Base-by-base conservation (phyloP, 345 rosid species). In the Euphorbia peplus region DNA sequence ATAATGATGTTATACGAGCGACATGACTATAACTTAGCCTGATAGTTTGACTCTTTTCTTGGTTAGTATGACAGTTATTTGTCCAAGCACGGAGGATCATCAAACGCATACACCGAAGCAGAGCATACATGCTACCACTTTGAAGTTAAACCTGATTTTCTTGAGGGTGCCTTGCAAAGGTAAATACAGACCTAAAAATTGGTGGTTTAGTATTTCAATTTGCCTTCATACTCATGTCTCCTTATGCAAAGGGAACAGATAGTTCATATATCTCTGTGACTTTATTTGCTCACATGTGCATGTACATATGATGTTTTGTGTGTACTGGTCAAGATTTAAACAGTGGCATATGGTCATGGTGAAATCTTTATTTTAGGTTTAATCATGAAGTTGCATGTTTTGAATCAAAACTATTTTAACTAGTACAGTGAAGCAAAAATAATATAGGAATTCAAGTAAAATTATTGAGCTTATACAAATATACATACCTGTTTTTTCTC, bases 111-210 rank as follows among this genome's bases (percentile, higher is more conserved):
- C 81, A 95, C 99, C 0, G 98, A 95, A 72, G 78, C 86, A 67
- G 99, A 95, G 82, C 91, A 87, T 75, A 90, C 98, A 44, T 95
- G 99, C 83, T 95, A 91, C 77, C 95, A 95, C 84, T 95, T 95
- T 76, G 99, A 95, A 84, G 93, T 95, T 61, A 92, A 91, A 74
- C 85, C 68, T 59, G 97, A 95, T 73, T 90, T 78, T 82, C 97
- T 95, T 67, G 79, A 77, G 64, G 98, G 93, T 74, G 93, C 98
- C 64, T 85, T 95, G 70, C 72, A 51, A 86, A 91, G 99, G 99
- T 95, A 82, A 82, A 60, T 71, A 37, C 39, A 44, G 53, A 26
- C 46, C 9, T 32, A 10, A 1, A 60, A 39, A 56, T 67, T 50
- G 46, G 52, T 52, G 64, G 44, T 22, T 35, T 30, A 35, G 41